A percentile compares a stretch with the other conserved stretches of the same genome.
Conservation (phyloP, 2,329 filamentous ascomycete species). For the Penicillium sp. region DNA sequence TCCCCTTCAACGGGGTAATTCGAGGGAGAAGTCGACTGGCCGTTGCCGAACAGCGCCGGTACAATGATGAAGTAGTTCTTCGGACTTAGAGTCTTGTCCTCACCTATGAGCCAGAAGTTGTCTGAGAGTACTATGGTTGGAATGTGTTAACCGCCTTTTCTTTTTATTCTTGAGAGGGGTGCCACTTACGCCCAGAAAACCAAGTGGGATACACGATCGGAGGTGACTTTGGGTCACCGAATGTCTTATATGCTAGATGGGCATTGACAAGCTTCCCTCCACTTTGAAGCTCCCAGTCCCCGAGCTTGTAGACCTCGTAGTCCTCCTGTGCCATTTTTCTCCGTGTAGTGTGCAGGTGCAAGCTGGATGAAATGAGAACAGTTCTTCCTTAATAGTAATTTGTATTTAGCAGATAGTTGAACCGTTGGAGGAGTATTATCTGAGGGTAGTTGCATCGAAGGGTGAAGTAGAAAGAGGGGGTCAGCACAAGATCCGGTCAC, state of each 20-base stretch:
- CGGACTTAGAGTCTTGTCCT: constrained; percentile 68
- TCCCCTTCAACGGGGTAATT: constrained; percentile 60
- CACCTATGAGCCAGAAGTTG: constrained; percentile 76
- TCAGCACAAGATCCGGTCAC: background rate
- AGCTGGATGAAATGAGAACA: no score
- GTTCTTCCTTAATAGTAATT: background rate
- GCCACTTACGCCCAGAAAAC: constrained; percentile 65
- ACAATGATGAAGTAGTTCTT: constrained; percentile 71
- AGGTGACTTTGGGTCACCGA: constrained; percentile 66
- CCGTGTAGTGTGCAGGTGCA: background rate
- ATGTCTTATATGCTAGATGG: constrained; percentile 77
- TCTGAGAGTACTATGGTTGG: constrained; percentile 59
- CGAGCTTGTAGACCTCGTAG: constrained; percentile 62
- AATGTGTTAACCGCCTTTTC: background rate
- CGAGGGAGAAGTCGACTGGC: constrained; percentile 70
- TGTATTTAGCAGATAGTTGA: background rate
- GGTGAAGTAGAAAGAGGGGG: background rate
- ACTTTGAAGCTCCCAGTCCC: constrained; percentile 69
- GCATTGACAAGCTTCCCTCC: constrained; percentile 67
- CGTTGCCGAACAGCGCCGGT: constrained; percentile 71
- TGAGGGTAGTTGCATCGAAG: background rate
- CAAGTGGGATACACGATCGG: constrained; percentile 78
- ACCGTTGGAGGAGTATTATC: background rate
- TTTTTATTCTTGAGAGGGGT: background rate
- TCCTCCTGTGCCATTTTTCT: constrained; percentile 32